Evolutionary conservation across 306 rosid genomes (phyloP).

Genomic region (Prosopis cineraria): DNA sequence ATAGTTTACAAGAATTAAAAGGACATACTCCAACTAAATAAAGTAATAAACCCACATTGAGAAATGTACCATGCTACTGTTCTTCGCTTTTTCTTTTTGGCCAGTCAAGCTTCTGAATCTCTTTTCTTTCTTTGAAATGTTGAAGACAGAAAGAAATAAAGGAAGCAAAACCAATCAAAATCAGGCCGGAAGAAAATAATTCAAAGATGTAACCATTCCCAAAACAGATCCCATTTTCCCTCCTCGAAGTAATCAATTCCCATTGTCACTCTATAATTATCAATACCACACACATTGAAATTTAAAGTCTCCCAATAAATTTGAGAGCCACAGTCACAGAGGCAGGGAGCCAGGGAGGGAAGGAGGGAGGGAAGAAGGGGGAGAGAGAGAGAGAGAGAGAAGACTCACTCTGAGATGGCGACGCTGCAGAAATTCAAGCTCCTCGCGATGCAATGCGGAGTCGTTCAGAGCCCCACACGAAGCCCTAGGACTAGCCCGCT

Average conservation of each 20-base stretch:
- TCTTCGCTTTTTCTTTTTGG: neutral
- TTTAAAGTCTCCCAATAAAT: slow-evolving; percentile 45
- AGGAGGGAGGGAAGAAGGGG: neutral
- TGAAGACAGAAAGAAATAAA: slow-evolving; percentile 29
- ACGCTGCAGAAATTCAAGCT: slow-evolving; percentile 80
- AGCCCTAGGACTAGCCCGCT: slow-evolving; percentile 85
- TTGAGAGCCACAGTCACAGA: neutral
- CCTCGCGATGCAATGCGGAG: slow-evolving; percentile 78
- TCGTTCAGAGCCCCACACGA: slow-evolving; percentile 64
- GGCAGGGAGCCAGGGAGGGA: neutral
- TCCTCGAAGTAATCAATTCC: slow-evolving; percentile 46
- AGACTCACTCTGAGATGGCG: slow-evolving; percentile 50
- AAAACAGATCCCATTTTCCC: slow-evolving; percentile 53
- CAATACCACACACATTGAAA: slow-evolving; percentile 50
- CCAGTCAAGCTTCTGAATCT: slow-evolving; percentile 17
- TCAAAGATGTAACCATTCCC: slow-evolving; percentile 48
- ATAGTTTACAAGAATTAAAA: too few relatives aligned
- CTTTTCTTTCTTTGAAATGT: slow-evolving; percentile 18
- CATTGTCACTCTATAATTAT: slow-evolving; percentile 41
- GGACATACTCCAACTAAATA: neutral
- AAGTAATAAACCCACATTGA: neutral
- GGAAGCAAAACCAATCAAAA: slow-evolving; percentile 29
- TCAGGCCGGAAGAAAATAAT: neutral
- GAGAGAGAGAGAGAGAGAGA: slow-evolving; percentile 21
- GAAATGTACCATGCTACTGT: slow-evolving; percentile 12